phyloP scores from a whole-genome alignment of 352 stramenopile species.

The Phytophthora podocarpi region DNA sequence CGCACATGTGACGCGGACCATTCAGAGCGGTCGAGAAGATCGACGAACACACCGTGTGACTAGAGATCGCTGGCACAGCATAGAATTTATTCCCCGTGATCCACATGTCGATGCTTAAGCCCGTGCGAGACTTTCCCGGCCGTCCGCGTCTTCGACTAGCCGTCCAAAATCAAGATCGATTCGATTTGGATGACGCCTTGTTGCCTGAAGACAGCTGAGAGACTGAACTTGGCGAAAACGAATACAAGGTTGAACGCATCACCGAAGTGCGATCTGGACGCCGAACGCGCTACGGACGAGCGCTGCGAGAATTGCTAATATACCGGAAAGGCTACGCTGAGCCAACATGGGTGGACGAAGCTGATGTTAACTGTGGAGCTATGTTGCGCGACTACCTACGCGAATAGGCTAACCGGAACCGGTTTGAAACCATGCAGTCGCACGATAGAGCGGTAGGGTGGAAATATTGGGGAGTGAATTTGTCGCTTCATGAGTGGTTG shows the following conservation, averaged over 20 bases:
- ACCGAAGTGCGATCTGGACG: not conserved
- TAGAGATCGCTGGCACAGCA: not conserved
- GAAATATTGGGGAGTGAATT: too few species aligned
- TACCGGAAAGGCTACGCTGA: constrained; percentile 19
- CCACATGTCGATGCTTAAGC: constrained; percentile 29
- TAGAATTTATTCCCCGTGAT: constrained; percentile 32
- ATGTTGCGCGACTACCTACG: too few species aligned
- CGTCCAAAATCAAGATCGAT: not conserved
- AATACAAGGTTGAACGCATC: constrained; percentile 16
- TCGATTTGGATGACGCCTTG: constrained; percentile 31
- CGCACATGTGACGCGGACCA: constrained; percentile 12
- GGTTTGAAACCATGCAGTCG: too few species aligned
- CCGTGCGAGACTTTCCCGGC: not conserved
- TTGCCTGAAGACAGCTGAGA: constrained; percentile 24
- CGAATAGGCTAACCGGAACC: too few species aligned
- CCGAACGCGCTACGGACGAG: constrained; percentile 2
- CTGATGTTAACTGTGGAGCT: constrained; percentile 17
- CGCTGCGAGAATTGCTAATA: constrained; percentile 3
- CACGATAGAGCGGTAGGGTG: too few species aligned
- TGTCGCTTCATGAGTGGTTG: too few species aligned
- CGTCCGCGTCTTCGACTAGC: not conserved
- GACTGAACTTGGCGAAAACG: not conserved
- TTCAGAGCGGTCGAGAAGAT: constrained; percentile 8
- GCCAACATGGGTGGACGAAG: constrained; percentile 2
- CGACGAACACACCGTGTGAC: constrained; percentile 8